phyloP scores from a whole-genome alignment of 371 early-diverging fungal species.

The Rhizoclosmatium hyalinum region DNA sequence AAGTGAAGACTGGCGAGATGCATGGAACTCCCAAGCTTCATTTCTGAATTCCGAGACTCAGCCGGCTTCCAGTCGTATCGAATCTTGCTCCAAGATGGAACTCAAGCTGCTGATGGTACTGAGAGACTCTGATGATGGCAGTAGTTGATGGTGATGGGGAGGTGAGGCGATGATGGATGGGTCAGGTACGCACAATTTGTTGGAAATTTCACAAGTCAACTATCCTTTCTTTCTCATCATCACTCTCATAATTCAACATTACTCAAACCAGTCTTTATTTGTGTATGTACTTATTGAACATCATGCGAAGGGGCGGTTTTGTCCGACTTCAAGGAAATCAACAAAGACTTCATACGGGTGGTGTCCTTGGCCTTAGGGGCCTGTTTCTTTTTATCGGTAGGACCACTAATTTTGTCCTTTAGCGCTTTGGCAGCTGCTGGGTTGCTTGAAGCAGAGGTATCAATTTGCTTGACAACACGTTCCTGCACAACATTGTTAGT shows the following conservation, averaged over 20 bases:
- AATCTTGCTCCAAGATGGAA: too few species aligned
- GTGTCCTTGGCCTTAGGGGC: constrained; percentile 54
- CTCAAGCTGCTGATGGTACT: too few species aligned
- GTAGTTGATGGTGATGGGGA: too few species aligned
- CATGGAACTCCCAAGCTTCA: neutral
- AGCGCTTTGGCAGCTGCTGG: constrained; percentile 37
- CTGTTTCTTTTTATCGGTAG: constrained; percentile 31
- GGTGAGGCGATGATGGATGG: too few species aligned
- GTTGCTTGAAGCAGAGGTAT: constrained; percentile 27
- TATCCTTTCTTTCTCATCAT: too few species aligned
- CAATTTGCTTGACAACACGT: constrained; percentile 51
- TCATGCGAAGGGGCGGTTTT: constrained; percentile 68
- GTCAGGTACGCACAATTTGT: too few species aligned
- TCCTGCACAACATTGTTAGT: constrained; percentile 33
- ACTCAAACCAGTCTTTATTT: neutral
- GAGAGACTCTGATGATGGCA: too few species aligned
- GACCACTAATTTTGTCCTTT: constrained; percentile 20
- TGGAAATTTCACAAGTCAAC: too few species aligned
- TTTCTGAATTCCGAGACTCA: too few species aligned
- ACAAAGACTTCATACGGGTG: constrained; percentile 82
- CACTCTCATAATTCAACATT: too few species aligned
- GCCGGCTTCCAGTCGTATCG: too few species aligned
- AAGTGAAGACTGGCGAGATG: neutral
- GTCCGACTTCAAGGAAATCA: constrained; percentile 81
- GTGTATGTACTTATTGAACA: neutral